These are phyloP conservation scores for Pelargonium australe DNA, from an alignment of 441 rosid genomes.

Conservation along the genomic window DNA sequence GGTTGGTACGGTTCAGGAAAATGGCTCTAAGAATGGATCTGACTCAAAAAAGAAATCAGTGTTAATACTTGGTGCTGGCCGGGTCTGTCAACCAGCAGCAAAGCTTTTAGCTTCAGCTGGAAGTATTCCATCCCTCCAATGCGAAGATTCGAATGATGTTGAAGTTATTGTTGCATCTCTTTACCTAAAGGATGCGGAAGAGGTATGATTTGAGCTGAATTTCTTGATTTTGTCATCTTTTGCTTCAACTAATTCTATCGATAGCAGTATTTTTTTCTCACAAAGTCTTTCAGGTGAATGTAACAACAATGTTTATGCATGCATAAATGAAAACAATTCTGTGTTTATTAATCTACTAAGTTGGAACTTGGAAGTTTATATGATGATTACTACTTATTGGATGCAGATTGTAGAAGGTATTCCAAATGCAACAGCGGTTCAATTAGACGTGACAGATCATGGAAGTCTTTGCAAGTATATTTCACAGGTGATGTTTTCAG, in stretches of 20 bases:
- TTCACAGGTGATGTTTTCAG: conserved; percentile 51
- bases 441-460: conserved; percentile 67
- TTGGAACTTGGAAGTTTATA: too few relatives aligned
- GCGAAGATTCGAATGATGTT: conserved; percentile 46
- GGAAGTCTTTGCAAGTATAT: conserved; percentile 55
- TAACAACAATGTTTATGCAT: background rate
- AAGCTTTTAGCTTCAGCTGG: conserved; percentile 65
- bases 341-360: conserved; percentile 9
- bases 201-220: conserved; percentile 40
- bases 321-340: background rate
- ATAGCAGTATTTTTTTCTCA: conserved; percentile 6
- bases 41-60: conserved; percentile 40
- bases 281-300: background rate
- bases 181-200: conserved; percentile 81
- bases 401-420: conserved; percentile 68
- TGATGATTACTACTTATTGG: background rate
- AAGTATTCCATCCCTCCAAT: conserved; percentile 34
- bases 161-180: conserved; percentile 81
- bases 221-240: background rate
- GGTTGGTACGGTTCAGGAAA: conserved; percentile 52
- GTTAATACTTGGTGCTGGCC: conserved; percentile 90
- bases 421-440: conserved; percentile 62
- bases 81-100: conserved; percentile 87
- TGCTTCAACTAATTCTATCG: conserved; percentile 10
- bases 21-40: conserved; percentile 26